Percentiles rank a stretch among this genome's conserved stretches.
Conservation (phyloP, 2,329 filamentous ascomycete genomes). For the Magnaporthiopsis incrustans region DNA sequence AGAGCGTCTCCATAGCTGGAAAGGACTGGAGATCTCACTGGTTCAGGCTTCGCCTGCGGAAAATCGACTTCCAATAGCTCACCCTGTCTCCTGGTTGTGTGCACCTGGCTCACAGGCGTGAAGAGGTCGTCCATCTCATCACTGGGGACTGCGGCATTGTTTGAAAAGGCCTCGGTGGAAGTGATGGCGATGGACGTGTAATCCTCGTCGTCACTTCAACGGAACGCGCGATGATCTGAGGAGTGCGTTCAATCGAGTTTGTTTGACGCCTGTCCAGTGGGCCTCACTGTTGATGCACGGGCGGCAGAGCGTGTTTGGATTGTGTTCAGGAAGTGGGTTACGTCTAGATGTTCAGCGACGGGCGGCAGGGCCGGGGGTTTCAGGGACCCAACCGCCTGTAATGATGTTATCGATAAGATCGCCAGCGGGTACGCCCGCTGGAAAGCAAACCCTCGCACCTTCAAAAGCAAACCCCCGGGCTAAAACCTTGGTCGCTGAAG, state of each 20-base stretch:
- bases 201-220: neutral
- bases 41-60: neutral
- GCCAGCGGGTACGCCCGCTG: neutral
- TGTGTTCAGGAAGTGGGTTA: no score
- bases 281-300: no score
- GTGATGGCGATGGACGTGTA: no score
- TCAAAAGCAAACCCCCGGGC: no score
- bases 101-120: slow-evolving; percentile 44
- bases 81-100: slow-evolving; percentile 30
- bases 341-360: no score
- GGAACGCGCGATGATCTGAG: no score
- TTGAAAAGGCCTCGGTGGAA: neutral
- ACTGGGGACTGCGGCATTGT: neutral
- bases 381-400: neutral
- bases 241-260: no score
- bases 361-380: neutral
- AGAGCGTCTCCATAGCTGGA: slow-evolving; percentile 41
- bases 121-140: slow-evolving; percentile 46
- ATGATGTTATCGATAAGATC: neutral
- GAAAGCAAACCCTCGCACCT: no score
- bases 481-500: neutral
- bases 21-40: neutral
- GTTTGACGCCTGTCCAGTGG: no score
- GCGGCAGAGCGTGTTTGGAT: no score
- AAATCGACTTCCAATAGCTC: slow-evolving; percentile 29